phyloP scores from a whole-genome alignment of 305 asterid genomes.

The Coffea humblotiana region DNA sequence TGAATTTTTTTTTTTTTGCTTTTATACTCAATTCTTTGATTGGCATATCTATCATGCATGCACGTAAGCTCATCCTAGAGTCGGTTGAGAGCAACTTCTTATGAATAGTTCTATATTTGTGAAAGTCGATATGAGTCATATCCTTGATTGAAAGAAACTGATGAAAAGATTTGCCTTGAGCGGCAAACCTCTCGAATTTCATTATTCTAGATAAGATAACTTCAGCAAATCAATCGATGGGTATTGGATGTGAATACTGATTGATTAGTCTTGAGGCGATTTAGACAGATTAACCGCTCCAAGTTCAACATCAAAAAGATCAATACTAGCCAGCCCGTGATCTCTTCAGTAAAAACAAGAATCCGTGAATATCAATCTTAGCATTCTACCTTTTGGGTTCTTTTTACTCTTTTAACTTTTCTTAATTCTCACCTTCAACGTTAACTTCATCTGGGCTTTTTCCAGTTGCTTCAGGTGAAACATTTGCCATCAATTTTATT shows the following conservation, averaged over 20 bases:
- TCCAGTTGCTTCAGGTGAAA: not conserved
- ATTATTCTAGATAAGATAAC: not conserved
- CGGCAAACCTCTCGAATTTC: constrained; percentile 5
- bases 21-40: not conserved
- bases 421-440: not conserved
- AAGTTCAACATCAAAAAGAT: not conserved
- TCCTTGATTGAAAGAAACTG: not conserved
- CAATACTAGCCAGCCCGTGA: constrained; percentile 3
- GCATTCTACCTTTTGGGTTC: not conserved
- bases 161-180: not conserved
- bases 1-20: too few relatives aligned
- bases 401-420: not conserved
- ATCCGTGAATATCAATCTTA: constrained; percentile 8
- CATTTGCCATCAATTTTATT: not conserved
- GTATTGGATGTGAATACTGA: not conserved
- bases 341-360: not conserved
- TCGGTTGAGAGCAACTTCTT: not conserved
- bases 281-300: not conserved
- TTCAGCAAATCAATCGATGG: not conserved
- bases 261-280: not conserved
- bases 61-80: not conserved
- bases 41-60: not conserved
- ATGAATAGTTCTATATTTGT: not conserved
- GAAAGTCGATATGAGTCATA: not conserved
- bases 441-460: not conserved